These are phyloP conservation scores for Climacium dendroides DNA, from an alignment of 225 moss, liverwort and hornwort genomes.

Conservation along the genomic window DNA sequence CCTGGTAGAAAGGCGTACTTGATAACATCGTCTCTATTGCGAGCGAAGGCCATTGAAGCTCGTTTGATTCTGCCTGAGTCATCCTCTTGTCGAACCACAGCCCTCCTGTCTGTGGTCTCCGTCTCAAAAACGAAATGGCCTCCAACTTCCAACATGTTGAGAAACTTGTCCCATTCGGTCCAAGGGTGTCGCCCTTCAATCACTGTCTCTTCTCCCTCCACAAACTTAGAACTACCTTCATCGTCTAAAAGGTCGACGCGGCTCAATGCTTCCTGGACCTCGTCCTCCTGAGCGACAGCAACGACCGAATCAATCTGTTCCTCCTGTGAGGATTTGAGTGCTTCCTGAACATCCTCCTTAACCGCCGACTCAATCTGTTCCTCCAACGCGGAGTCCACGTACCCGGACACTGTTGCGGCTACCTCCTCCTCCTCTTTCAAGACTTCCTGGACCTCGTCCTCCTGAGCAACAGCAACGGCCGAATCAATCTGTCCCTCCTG, in stretches of 20 bases:
- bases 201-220: not conserved
- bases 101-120: conserved; percentile 1
- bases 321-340: not conserved
- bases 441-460: not conserved
- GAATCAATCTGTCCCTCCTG: not conserved
- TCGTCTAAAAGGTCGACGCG: conserved; percentile 4
- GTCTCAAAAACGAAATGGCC: conserved; percentile 34
- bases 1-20: conserved; percentile 13
- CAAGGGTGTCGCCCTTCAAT: conserved; percentile 17
- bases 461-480: not conserved
- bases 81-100: conserved; percentile 14
- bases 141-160: conserved; percentile 30
- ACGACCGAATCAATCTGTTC: not conserved
- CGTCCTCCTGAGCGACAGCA: not conserved
- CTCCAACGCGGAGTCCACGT: not conserved
- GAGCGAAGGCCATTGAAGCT: conserved; percentile 72
- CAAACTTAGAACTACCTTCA: not conserved
- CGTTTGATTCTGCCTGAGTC: conserved; percentile 55
- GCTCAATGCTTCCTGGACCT: conserved; percentile 9
- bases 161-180: conserved; percentile 26
- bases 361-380: not conserved
- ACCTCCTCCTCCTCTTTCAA: not conserved
- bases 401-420: not conserved
- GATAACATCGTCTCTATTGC: conserved; percentile 74
- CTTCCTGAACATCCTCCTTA: not conserved